These are phyloP conservation scores for Medakamo hakoo DNA, from an alignment of 139 green algal genomes.

Conservation along the genomic window DNA sequence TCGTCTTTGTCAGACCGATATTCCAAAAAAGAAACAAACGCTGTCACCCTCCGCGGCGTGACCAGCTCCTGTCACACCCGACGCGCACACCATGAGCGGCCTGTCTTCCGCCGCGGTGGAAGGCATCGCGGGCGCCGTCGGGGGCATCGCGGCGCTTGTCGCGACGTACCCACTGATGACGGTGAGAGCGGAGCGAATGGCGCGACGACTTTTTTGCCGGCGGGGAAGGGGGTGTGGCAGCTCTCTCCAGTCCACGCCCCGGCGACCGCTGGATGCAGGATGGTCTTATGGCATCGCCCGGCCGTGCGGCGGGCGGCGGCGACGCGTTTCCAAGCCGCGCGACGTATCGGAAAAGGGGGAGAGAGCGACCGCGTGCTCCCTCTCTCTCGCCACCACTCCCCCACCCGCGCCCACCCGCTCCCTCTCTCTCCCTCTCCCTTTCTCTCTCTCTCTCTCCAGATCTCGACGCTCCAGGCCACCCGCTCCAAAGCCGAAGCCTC, in stretches of 20 bases:
- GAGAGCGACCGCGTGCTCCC: not conserved
- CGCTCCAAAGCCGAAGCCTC: not conserved
- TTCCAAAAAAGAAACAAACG: no score
- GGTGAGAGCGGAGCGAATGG: slow-evolving; percentile 14
- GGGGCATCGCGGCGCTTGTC: slow-evolving; percentile 29
- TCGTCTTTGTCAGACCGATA: no score
- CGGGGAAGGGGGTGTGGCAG: no score
- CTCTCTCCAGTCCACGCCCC: slow-evolving; percentile 18
- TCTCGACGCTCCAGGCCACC: not conserved
- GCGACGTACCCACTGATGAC: slow-evolving; percentile 66
- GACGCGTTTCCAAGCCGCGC: not conserved
- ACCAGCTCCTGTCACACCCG: no score
- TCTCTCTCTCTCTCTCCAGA: not conserved
- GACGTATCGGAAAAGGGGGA: not conserved
- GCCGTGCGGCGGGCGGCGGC: not conserved
- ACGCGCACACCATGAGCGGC: no score
- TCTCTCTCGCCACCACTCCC: no score
- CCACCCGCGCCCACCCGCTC: no score
- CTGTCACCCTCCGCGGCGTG: no score
- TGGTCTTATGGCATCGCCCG: not conserved
- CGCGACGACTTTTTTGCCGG: no score
- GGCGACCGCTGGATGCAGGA: not conserved
- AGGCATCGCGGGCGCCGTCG: slow-evolving; percentile 26
- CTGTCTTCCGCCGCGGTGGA: slow-evolving; percentile 18
- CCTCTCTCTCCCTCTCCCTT: not conserved